Percentiles rank a stretch among this genome's conserved stretches.
These are phyloP conservation scores for Verbena officinalis DNA, from an alignment of 257 asterid species.

Conservation along the genomic window DNA sequence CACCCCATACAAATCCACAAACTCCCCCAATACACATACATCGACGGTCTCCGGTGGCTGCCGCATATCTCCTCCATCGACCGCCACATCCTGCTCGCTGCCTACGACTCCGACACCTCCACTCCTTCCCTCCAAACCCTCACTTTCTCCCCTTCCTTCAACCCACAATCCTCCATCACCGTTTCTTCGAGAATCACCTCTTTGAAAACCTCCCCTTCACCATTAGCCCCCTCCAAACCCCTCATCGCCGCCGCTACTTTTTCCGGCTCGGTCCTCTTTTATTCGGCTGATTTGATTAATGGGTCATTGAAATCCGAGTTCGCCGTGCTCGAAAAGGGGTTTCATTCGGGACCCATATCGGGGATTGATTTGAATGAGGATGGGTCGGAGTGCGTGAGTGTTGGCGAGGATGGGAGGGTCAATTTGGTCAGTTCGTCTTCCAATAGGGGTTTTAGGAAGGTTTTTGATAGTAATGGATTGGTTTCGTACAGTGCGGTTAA, in stretches of 20 bases:
- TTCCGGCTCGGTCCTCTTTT: conserved; percentile 55
- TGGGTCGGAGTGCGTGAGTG: conserved; percentile 76
- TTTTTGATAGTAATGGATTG: conserved; percentile 73
- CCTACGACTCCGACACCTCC: conserved; percentile 61
- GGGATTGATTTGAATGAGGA: conserved; percentile 72
- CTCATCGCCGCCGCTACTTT: conserved; percentile 65
- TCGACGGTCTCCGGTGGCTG: conserved; percentile 84
- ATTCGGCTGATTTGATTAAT: conserved; percentile 51
- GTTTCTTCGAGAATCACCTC: conserved; percentile 63
- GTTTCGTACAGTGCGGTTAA: conserved; percentile 71
- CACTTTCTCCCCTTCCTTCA: conserved; percentile 42
- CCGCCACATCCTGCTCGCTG: conserved; percentile 73
- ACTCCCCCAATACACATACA: conserved; percentile 61
- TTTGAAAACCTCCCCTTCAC: conserved; percentile 46
- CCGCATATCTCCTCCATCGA: conserved; percentile 76
- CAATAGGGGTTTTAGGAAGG: conserved; percentile 47
- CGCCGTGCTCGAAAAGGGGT: conserved; percentile 50
- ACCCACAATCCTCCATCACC: conserved; percentile 48
- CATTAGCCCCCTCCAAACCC: conserved; percentile 49
- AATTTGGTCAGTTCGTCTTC: conserved; percentile 50
- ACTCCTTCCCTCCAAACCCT: conserved; percentile 61
- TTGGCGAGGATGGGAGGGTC: conserved; percentile 86
- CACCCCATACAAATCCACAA: conserved; percentile 41
- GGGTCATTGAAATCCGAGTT: conserved; percentile 49
- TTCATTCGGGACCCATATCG: conserved; percentile 56